These are phyloP conservation scores for Daedaleopsis sinensis DNA, from an alignment of 768 basidiomycete genomes.

Conservation along the genomic window DNA sequence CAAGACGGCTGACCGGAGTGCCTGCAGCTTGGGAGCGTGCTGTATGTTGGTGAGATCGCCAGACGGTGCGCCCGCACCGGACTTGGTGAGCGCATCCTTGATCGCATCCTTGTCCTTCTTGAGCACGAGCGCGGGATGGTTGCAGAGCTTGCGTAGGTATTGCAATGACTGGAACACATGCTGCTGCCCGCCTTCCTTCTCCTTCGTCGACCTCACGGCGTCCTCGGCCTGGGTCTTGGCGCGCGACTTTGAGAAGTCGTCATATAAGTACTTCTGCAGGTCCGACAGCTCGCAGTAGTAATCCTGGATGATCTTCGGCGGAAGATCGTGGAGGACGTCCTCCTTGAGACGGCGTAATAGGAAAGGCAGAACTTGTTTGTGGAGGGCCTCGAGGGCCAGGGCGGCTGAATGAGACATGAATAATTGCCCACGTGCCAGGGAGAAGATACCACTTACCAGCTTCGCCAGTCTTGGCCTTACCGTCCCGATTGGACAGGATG, in stretches of 20 bases:
- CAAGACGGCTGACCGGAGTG: constrained; percentile 67
- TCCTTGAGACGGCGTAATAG: constrained; percentile 94
- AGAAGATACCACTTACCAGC: constrained; percentile 64
- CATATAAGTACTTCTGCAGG: constrained; percentile 91
- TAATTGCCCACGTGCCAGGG: neutral
- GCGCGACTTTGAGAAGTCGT: constrained; percentile 86
- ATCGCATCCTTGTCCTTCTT: constrained; percentile 69
- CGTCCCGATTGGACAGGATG: constrained; percentile 92
- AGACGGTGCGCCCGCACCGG: constrained; percentile 45
- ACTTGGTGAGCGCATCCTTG: constrained; percentile 56
- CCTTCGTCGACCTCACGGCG: constrained; percentile 53
- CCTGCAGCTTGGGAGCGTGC: constrained; percentile 92
- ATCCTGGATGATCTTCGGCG: constrained; percentile 99
- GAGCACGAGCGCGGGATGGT: constrained; percentile 92
- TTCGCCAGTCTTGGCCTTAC: constrained; percentile 93
- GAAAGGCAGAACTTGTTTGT: constrained; percentile 99
- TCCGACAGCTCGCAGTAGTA: constrained; percentile 98
- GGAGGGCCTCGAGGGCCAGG: constrained; percentile 90
- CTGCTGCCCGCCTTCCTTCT: constrained; percentile 52
- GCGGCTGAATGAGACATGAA: constrained; percentile 59
- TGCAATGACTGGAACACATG: constrained; percentile 98
- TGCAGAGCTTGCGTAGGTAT: constrained; percentile 96
- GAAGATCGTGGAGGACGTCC: constrained; percentile 92
- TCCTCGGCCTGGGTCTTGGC: constrained; percentile 67
- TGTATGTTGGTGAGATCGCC: constrained; percentile 73